These are phyloP conservation scores for Picea engelmannii DNA, from an alignment of 83 land plant genomes.

Conservation along the genomic window DNA sequence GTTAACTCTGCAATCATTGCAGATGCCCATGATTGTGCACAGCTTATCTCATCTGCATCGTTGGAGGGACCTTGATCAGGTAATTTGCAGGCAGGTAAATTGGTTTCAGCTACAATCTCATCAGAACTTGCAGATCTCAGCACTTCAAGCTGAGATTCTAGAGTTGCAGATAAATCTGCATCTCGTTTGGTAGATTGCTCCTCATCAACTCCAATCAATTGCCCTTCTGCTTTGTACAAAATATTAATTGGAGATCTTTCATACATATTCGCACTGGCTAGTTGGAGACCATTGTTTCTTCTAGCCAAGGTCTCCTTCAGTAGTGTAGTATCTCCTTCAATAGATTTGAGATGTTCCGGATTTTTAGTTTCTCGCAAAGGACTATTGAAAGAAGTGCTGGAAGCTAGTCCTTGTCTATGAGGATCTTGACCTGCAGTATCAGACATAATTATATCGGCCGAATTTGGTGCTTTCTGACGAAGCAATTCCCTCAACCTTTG, in stretches of 20 bases:
- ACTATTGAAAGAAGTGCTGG: too few species aligned
- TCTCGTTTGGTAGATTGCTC: neutral
- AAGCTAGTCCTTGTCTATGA: too few species aligned
- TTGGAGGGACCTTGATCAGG: neutral
- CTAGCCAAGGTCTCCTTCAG: too few species aligned
- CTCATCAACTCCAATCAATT: too few species aligned
- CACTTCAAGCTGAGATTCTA: neutral
- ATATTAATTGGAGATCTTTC: neutral
- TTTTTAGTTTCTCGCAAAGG: too few species aligned
- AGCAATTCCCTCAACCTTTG: constrained; percentile 23
- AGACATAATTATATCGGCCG: neutral
- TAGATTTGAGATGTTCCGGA: too few species aligned
- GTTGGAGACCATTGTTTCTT: neutral
- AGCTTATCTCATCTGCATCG: constrained; percentile 10
- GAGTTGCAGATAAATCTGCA: neutral
- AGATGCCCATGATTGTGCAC: constrained; percentile 33
- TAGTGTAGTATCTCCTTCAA: too few species aligned
- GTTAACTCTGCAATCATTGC: constrained; percentile 34
- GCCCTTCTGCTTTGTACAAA: too few species aligned
- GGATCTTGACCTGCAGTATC: too few species aligned
- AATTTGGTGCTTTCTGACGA: neutral
- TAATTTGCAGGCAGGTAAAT: neutral
- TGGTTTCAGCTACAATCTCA: neutral
- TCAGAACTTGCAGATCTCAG: neutral
- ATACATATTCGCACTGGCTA: too few species aligned